Conservation (phyloP, 148 eudicot genomes). For the Limonium bicolor region DNA sequence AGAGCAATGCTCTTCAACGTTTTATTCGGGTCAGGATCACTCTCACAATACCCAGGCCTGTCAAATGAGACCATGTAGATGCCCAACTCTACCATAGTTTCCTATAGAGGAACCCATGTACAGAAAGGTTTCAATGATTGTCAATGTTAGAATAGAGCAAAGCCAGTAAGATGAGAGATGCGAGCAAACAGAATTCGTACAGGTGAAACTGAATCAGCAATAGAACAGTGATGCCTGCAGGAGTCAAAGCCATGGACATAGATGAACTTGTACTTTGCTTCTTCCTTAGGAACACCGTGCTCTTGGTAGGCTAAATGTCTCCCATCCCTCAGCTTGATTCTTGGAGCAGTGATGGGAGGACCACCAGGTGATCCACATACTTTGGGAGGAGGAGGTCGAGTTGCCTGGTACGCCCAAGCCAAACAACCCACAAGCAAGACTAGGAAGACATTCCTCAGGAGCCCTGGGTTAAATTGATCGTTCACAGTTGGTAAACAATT, state of each 20-base stretch:
- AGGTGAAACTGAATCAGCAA: conserved; percentile 38
- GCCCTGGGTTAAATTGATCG: conserved; percentile 22
- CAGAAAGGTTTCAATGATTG: too few species aligned
- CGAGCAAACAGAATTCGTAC: conserved; percentile 27
- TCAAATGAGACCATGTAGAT: conserved; percentile 56
- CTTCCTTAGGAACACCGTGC: conserved; percentile 49
- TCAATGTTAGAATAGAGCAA: too few species aligned
- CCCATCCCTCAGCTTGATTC: conserved; percentile 71
- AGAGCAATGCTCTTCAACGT: conserved; percentile 34
- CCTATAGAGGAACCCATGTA: conserved; percentile 19
- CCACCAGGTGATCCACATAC: conserved; percentile 64
- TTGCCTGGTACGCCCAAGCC: conserved; percentile 65
- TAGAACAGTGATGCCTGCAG: conserved; percentile 41
- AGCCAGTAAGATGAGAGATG: too few species aligned
- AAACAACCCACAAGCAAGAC: conserved; percentile 37
- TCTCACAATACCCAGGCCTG: conserved; percentile 71
- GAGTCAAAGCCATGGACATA: conserved; percentile 56
- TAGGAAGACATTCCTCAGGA: conserved; percentile 37
- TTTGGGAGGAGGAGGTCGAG: conserved; percentile 45
- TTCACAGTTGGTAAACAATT: not conserved
- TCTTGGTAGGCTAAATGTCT: conserved; percentile 78
- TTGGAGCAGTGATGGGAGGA: conserved; percentile 60
- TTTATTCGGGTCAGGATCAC: conserved; percentile 56
- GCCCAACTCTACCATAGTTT: conserved; percentile 23
- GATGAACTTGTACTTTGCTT: conserved; percentile 49